A percentile compares a stretch with the other conserved stretches of the same genome.
phyloP scores from a whole-genome alignment of 83 land plant species.

The Larix sibirica region DNA sequence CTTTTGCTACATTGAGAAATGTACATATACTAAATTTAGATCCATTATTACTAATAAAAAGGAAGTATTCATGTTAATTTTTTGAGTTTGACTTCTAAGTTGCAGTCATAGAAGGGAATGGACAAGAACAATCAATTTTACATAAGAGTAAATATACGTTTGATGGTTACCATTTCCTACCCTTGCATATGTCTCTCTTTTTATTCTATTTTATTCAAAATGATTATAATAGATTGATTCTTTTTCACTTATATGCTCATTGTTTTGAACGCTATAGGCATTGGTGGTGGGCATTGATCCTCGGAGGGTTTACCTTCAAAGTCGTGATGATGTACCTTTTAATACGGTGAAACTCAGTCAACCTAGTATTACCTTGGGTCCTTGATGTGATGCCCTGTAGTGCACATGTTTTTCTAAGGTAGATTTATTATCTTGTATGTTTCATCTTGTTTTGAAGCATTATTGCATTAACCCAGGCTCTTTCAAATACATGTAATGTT shows the following conservation, averaged over 20 bases:
- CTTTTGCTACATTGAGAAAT: not conserved
- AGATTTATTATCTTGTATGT: not conserved
- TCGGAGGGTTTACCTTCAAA: slow-evolving; percentile 74
- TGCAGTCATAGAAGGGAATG: not conserved
- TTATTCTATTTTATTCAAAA: not conserved
- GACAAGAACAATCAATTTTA: not conserved
- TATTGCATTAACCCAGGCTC: not conserved
- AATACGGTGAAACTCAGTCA: slow-evolving; percentile 55
- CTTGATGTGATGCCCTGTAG: not conserved
- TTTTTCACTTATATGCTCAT: not conserved
- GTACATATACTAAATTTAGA: not conserved
- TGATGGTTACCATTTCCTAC: not conserved
- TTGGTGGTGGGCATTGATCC: slow-evolving; percentile 99
- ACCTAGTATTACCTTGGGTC: slow-evolving; percentile 50
- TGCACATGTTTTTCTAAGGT: not conserved
- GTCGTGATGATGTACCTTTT: slow-evolving; percentile 72
- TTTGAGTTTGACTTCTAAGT: not conserved
- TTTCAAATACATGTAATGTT: not conserved
- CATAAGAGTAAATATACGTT: not conserved
- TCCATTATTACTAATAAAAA: not conserved
- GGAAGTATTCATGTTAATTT: not conserved
- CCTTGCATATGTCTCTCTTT: not conserved
- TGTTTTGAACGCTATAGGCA: slow-evolving; percentile 48
- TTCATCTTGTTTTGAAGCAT: not conserved
- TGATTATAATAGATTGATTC: not conserved